A percentile compares a stretch with the other conserved stretches of the same genome.
phyloP scores from a whole-genome alignment of 1,139 yeast species.

The Debaryomycetaceae sp. region DNA sequence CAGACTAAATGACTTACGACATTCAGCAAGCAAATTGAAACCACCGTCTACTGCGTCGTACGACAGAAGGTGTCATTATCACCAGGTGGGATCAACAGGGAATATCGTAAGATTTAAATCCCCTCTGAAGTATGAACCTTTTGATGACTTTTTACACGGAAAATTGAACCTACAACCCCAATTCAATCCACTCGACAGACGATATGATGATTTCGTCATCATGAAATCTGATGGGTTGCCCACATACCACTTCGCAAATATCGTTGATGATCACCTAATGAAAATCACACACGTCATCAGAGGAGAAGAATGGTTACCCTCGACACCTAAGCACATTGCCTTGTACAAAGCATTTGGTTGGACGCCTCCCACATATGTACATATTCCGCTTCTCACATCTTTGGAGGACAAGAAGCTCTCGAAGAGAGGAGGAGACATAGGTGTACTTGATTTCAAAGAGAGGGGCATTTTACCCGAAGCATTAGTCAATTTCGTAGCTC shows the following conservation, averaged over 20 bases:
- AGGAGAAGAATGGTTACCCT: constrained; percentile 97
- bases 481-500: constrained; percentile 76
- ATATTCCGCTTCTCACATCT: constrained; percentile 83
- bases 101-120: constrained; percentile 59
- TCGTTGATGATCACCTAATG: constrained; percentile 93
- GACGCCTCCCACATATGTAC: constrained; percentile 79
- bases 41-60: constrained; percentile 94
- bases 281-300: constrained; percentile 87
- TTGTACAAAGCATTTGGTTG: constrained; percentile 84
- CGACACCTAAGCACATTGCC: constrained; percentile 93
- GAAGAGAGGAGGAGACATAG: constrained; percentile 80
- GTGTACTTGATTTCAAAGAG: constrained; percentile 55
- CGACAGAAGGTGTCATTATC: constrained; percentile 70
- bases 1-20: constrained; percentile 63
- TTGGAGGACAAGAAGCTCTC: constrained; percentile 75
- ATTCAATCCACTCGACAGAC: constrained; percentile 58
- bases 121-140: constrained; percentile 65
- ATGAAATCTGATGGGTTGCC: constrained; percentile 92
- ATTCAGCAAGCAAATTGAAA: constrained; percentile 65
- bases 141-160: constrained; percentile 78
- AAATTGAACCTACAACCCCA: constrained; percentile 74
- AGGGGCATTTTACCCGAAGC: constrained; percentile 84
- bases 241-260: constrained; percentile 95
- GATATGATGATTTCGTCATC: constrained; percentile 87
- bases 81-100: constrained; percentile 15